These are phyloP conservation scores for Puccinia horiana DNA, from an alignment of 1,284 basidiomycete genomes.

Conservation along the genomic window DNA sequence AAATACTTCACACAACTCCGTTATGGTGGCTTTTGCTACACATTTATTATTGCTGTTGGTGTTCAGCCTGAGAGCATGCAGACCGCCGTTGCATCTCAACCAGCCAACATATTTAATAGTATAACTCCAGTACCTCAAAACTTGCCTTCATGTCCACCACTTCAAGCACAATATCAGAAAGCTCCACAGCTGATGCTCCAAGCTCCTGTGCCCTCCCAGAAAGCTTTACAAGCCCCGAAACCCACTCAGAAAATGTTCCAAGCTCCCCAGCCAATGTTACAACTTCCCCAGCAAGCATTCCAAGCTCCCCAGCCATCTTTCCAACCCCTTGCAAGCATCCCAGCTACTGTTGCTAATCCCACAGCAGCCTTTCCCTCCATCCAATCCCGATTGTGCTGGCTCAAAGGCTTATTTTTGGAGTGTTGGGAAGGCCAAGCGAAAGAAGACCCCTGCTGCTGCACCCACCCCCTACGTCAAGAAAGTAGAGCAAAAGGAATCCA, in stretches of 20 bases:
- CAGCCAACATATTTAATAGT: not conserved
- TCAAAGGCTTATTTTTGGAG: conserved; percentile 8
- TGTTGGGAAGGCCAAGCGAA: not conserved
- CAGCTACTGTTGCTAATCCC: not conserved
- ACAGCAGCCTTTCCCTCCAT: not conserved
- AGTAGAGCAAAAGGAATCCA: too few relatives aligned
- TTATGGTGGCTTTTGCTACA: not conserved
- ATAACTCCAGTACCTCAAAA: not conserved
- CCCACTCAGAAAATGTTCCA: too few relatives aligned
- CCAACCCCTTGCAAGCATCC: not conserved
- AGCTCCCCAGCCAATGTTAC: too few relatives aligned
- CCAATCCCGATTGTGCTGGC: not conserved
- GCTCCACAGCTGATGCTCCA: not conserved
- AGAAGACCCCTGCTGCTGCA: too few relatives aligned
- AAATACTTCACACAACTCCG: not conserved
- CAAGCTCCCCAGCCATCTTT: not conserved
- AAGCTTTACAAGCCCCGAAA: not conserved
- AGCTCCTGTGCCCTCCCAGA: not conserved
- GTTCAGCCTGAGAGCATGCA: not conserved
- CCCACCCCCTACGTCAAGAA: too few relatives aligned
- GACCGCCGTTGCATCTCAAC: not conserved
- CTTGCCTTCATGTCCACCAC: not conserved
- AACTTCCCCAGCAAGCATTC: not conserved
- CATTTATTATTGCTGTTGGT: not conserved
- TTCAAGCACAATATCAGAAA: not conserved